Conservation (phyloP, 192 early-diverging fungal genomes). For the Backusella circina region DNA sequence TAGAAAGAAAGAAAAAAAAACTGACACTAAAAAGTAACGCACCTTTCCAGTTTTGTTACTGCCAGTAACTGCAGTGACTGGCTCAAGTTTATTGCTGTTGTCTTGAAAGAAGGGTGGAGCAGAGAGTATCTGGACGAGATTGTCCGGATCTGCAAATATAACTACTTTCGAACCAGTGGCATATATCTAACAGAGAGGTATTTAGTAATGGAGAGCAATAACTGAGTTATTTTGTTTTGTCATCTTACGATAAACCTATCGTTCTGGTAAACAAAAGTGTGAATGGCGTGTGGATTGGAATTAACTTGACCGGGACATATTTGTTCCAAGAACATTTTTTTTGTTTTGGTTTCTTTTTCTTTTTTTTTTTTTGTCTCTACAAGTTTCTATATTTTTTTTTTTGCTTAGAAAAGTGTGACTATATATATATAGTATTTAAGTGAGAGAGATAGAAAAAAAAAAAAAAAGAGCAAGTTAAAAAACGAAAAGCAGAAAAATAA, state of each 20-base stretch:
- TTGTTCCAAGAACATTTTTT: constrained; percentile 51
- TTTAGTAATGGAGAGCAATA: too few species aligned
- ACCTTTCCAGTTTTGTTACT: constrained; percentile 31
- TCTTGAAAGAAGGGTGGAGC: not conserved
- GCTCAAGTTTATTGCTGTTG: constrained; percentile 5
- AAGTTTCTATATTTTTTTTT: not conserved
- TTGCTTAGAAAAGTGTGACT: not conserved
- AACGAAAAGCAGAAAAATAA: not conserved
- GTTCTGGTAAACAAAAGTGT: constrained; percentile 35
- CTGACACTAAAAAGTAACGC: not conserved
- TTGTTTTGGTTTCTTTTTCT: too few species aligned
- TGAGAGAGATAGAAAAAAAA: not conserved
- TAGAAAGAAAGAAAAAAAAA: too few species aligned
- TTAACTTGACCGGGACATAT: constrained; percentile 54
- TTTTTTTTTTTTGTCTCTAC: not conserved
- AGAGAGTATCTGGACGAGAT: constrained; percentile 14
- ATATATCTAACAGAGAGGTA: constrained; percentile 36
- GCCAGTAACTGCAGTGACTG: constrained; percentile 21
- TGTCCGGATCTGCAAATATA: constrained; percentile 39
- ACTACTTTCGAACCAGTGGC: constrained; percentile 47
- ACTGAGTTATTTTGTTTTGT: too few species aligned
- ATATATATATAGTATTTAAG: too few species aligned
- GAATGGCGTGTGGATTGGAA: constrained; percentile 40
- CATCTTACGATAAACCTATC: constrained; percentile 47
- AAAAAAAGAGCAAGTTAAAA: not conserved